These are phyloP conservation scores for Globisporangium camurandrum DNA, from an alignment of 352 stramenopile species.

Conservation along the genomic window DNA sequence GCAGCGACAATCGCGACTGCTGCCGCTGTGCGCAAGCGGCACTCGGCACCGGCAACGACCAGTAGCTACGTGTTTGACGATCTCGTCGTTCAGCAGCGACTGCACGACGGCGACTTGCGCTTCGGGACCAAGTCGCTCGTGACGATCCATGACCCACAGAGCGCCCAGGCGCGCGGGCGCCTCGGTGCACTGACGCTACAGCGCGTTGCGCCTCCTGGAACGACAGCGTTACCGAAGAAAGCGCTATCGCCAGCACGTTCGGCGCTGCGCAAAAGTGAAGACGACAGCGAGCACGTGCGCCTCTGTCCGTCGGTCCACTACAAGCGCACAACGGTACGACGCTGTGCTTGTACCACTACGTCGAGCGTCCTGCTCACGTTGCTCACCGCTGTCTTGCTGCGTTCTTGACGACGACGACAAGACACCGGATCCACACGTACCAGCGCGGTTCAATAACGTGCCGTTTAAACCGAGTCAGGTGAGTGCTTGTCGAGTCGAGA, in stretches of 20 bases:
- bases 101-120: slow-evolving; percentile 33
- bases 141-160: slow-evolving; percentile 40
- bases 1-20: too few species aligned
- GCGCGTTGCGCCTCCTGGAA: too few species aligned
- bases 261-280: neutral
- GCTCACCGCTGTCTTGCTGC: slow-evolving; percentile 1
- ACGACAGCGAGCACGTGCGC: slow-evolving; percentile 9
- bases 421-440: slow-evolving; percentile 44
- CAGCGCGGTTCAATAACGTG: slow-evolving; percentile 52
- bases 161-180: slow-evolving; percentile 17
- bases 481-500: too few species aligned
- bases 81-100: slow-evolving; percentile 33
- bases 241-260: neutral
- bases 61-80: slow-evolving; percentile 43
- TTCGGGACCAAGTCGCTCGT: slow-evolving; percentile 37
- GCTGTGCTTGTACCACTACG: neutral
- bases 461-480: slow-evolving; percentile 52
- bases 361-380: neutral
- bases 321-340: slow-evolving; percentile 4
- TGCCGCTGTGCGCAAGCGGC: too few species aligned
- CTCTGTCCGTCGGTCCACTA: slow-evolving; percentile 12
- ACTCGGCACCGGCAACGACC: neutral
- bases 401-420: slow-evolving; percentile 5
- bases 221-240: slow-evolving; percentile 9
- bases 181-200: too few species aligned